phyloP scores from a whole-genome alignment of 2,329 filamentous ascomycete species.

The Lachnellula cervina region DNA sequence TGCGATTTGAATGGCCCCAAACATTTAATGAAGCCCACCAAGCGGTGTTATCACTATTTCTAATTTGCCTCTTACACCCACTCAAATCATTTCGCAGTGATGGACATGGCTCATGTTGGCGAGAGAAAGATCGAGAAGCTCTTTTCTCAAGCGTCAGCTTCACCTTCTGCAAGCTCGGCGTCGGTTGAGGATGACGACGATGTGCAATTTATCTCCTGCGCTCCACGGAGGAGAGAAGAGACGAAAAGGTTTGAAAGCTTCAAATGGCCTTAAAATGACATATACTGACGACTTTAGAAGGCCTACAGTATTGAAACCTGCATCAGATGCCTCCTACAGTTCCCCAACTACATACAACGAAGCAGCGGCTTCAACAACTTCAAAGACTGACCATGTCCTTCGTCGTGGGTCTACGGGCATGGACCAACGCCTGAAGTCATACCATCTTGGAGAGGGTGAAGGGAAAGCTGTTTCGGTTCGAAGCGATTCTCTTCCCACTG shows the following conservation, averaged over 20 bases:
- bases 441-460: conserved; percentile 11
- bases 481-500: conserved; percentile 13
- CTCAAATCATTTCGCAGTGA: too few relatives aligned
- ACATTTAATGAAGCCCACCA: not conserved
- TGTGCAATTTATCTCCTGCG: conserved; percentile 41
- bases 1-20: not conserved
- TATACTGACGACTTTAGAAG: conserved; percentile 1
- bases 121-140: too few relatives aligned
- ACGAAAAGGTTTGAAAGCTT: conserved; percentile 26
- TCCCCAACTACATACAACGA: not conserved
- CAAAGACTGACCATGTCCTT: not conserved
- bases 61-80: not conserved
- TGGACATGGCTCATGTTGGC: too few relatives aligned
- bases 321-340: not conserved
- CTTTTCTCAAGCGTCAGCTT: too few relatives aligned
- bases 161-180: too few relatives aligned
- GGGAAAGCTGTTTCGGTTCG: not conserved
- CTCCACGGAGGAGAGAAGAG: conserved; percentile 38
- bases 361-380: not conserved
- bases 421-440: conserved; percentile 13
- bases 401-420: conserved; percentile 13
- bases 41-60: not conserved
- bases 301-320: not conserved
- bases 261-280: not conserved
- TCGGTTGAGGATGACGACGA: conserved; percentile 36